phyloP scores from a whole-genome alignment of 176 grass and related monocot genomes.

The Rhynchospora pubera region DNA sequence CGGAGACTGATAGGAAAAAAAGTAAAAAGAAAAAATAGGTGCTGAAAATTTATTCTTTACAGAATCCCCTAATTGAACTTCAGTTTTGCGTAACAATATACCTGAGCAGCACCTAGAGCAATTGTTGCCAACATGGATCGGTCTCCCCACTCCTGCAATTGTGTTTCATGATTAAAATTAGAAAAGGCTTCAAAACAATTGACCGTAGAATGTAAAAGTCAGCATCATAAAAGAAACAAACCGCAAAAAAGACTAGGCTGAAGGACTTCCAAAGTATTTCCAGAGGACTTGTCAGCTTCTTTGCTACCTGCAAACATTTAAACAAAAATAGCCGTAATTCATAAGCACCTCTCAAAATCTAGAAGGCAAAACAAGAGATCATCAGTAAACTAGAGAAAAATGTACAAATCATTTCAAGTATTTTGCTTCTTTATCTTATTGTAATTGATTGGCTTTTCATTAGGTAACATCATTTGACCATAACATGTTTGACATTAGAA shows the following conservation, averaged over 20 bases:
- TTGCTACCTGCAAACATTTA: slow-evolving; percentile 43
- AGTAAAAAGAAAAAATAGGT: neutral
- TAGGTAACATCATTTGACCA: neutral
- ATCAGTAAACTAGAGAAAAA: neutral
- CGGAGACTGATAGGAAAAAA: slow-evolving; percentile 57
- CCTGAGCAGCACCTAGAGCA: slow-evolving; percentile 92
- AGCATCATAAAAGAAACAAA: slow-evolving; percentile 28
- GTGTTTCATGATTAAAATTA: neutral
- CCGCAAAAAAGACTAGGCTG: slow-evolving; percentile 84
- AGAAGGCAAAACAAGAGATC: neutral
- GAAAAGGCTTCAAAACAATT: neutral
- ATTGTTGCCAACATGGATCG: slow-evolving; percentile 98
- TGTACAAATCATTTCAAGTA: neutral
- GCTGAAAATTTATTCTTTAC: neutral
- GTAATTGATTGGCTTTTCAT: neutral
- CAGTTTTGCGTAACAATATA: slow-evolving; percentile 18
- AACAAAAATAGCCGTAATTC: neutral
- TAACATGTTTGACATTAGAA: neutral
- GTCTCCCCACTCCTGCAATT: slow-evolving; percentile 82
- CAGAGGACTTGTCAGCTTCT: slow-evolving; percentile 63
- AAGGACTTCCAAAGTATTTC: slow-evolving; percentile 90
- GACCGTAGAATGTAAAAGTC: neutral
- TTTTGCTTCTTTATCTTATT: neutral
- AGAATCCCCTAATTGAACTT: neutral
- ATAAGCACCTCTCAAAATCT: neutral